Base-by-base conservation (phyloP, 768 basidiomycete genomes). In the Leccinum fibrillosum region DNA sequence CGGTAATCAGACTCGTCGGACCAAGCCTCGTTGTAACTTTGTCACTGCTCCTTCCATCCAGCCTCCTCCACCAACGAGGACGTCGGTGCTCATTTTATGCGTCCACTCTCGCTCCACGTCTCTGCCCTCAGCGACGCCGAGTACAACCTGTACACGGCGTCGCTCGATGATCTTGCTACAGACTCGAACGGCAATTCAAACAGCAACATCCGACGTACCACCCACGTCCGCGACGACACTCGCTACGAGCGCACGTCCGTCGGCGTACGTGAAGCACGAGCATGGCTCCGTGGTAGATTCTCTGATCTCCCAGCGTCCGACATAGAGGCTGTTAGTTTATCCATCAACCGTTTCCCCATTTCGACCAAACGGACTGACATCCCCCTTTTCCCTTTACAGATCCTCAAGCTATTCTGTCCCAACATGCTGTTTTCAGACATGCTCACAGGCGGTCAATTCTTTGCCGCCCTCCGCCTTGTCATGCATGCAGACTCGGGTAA, bases 71-170 rank as follows among this genome's bases (percentile, higher is more conserved):
- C 39, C 5, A 45, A 32, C 58, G 39, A 23, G n/a, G 48, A 42
- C 54, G 34, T 35, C 64, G 48, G 49, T 52, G 49, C 15, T 15
- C 47, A 6, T 52, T 56, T 64, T n/a, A 84, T 83, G 85, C 81
- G 89, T 52, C 82, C 80, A 45, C 79, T 90, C 25, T 79, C 75
- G 21, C 80, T 92, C 6, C 90, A 92, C 62, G 77, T 83, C 19
- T 91, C 90, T 35, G 90, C 90, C 0, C 84, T 92, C 59, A 90
- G 80, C 63, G 83, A 91, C 70, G 74, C 77, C 17, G 90, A 92
- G 70, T 92, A 90, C 69, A 70, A 75, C 13, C 68, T 86, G 21
- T 92, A 88, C 73, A 90, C 86, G 0, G 59, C 79, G 1, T 82
- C 83, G 39, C 75, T 92, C 44, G 69, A 69, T 50, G 86, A 86